Conservation (phyloP, 1,139 yeast genomes). For the Magnusiomyces clavatus region DNA sequence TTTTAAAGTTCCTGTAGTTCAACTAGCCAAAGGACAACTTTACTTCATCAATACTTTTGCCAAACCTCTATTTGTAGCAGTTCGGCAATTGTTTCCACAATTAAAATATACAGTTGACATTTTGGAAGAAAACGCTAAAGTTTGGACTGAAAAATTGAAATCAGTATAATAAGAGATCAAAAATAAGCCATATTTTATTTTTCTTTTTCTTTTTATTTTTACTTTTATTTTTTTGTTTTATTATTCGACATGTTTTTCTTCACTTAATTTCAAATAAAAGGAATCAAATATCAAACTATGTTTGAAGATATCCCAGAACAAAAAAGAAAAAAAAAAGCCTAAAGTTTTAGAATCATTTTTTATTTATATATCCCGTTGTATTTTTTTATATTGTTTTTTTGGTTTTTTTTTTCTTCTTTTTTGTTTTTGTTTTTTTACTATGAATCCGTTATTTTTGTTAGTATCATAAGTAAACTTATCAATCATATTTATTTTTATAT, state of each 20-base stretch:
- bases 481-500: not conserved
- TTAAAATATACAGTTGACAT: constrained; percentile 35
- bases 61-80: constrained; percentile 58
- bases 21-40: constrained; percentile 66
- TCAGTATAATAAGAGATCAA: not conserved
- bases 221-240: not conserved
- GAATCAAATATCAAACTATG: too few relatives aligned
- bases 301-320: too few relatives aligned
- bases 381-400: too few relatives aligned
- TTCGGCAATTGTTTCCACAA: constrained; percentile 39
- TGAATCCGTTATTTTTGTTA: not conserved
- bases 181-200: not conserved
- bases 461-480: not conserved
- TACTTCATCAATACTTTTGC: constrained; percentile 83
- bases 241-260: not conserved
- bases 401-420: too few relatives aligned
- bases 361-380: too few relatives aligned
- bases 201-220: not conserved
- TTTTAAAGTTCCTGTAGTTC: constrained; percentile 21
- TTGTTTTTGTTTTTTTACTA: not conserved
- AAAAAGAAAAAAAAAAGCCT: too few relatives aligned
- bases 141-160: constrained; percentile 31
- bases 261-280: too few relatives aligned
- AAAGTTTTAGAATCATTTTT: too few relatives aligned
- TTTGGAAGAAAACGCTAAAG: constrained; percentile 39